A percentile compares a stretch with the other conserved stretches of the same genome.
phyloP scores from a whole-genome alignment of 805 yeast species.

The Sugiyamaella boreocaroliniensis region DNA sequence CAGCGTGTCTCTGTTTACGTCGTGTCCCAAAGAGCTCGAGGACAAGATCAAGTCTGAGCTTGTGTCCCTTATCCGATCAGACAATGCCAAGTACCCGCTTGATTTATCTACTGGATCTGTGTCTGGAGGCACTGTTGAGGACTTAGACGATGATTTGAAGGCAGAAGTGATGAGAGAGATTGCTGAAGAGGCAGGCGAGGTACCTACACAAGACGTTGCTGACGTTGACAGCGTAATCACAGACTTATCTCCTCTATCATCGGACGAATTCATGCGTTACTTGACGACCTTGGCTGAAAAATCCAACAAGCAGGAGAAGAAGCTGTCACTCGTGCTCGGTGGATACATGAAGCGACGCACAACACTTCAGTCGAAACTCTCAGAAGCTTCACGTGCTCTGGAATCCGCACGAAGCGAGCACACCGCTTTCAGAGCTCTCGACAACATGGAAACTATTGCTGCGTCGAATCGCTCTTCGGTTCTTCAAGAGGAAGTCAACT shows the following conservation, averaged over 20 bases:
- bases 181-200: slow-evolving; percentile 10
- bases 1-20: slow-evolving; percentile 6
- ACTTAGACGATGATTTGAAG: slow-evolving; percentile 19
- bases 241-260: background rate
- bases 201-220: background rate
- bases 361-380: slow-evolving; percentile 16
- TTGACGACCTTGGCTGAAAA: slow-evolving; percentile 17
- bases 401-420: slow-evolving; percentile 8
- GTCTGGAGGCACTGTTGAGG: slow-evolving; percentile 9
- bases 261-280: background rate
- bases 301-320: slow-evolving; percentile 30
- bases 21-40: background rate
- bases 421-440: slow-evolving; percentile 14
- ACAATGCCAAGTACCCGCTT: slow-evolving; percentile 23
- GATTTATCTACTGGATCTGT: slow-evolving; percentile 2
- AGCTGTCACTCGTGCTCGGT: slow-evolving; percentile 26
- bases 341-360: slow-evolving; percentile 32
- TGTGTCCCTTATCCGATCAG: slow-evolving; percentile 23
- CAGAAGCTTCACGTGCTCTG: slow-evolving; percentile 16
- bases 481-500: slow-evolving; percentile 24
- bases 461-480: slow-evolving; percentile 13
- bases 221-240: background rate
- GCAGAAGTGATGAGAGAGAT: slow-evolving; percentile 12
- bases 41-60: slow-evolving; percentile 21
- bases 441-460: slow-evolving; percentile 20